Conservation (phyloP, 192 early-diverging fungal species). For the Phlyctochytrium planicorne region DNA sequence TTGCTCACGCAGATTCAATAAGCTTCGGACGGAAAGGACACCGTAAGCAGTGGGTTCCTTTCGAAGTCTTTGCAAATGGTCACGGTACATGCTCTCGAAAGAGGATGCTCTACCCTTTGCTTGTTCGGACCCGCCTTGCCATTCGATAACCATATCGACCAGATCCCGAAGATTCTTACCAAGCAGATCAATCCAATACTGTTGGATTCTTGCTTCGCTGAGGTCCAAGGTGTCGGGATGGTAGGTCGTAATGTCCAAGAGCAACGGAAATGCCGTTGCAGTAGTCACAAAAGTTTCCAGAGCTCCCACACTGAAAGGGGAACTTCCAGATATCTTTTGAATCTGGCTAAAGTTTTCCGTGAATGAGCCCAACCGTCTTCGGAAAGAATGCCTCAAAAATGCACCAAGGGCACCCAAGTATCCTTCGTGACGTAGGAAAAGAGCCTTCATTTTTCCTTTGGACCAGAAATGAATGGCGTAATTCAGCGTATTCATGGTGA, state of each 20-base stretch:
- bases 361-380: slow-evolving; percentile 55
- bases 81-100: slow-evolving; percentile 67
- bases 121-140: slow-evolving; percentile 25
- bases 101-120: slow-evolving; percentile 25
- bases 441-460: slow-evolving; percentile 87
- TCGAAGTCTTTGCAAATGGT: slow-evolving; percentile 63
- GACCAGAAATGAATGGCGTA: slow-evolving; percentile 99
- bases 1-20: slow-evolving; percentile 77
- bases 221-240: slow-evolving; percentile 71
- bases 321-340: slow-evolving; percentile 52
- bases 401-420: slow-evolving; percentile 95
- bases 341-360: slow-evolving; percentile 80
- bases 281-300: slow-evolving; percentile 58
- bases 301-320: slow-evolving; percentile 56
- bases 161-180: slow-evolving; percentile 65
- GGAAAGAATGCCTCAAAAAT: slow-evolving; percentile 53
- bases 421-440: slow-evolving; percentile 97
- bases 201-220: slow-evolving; percentile 52
- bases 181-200: slow-evolving; percentile 75
- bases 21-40: slow-evolving; percentile 63
- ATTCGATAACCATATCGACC: slow-evolving; percentile 58
- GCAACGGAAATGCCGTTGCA: slow-evolving; percentile 61
- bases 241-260: slow-evolving; percentile 53
- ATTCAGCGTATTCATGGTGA: slow-evolving; percentile 95
- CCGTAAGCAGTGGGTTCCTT: slow-evolving; percentile 74